Evolutionary conservation across 345 rosid genomes (phyloP).

Genomic region (Combretum micranthum): DNA sequence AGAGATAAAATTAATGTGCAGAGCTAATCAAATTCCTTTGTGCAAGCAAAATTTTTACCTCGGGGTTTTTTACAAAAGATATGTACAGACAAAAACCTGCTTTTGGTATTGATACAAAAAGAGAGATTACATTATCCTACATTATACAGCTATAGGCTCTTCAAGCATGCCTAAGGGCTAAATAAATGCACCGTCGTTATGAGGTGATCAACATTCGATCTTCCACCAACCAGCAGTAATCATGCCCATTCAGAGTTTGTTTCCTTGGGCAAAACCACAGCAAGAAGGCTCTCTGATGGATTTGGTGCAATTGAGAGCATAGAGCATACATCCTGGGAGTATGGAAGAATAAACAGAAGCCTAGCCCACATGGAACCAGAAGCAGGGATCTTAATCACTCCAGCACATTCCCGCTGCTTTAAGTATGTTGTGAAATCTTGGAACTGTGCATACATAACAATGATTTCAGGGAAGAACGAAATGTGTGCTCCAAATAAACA

Average conservation of each 20-base stretch:
- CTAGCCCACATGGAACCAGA: conserved; percentile 73
- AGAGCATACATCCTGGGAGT: conserved; percentile 67
- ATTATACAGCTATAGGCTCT: neutral
- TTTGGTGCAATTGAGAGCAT: conserved; percentile 56
- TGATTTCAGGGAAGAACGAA: neutral
- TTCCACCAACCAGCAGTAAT: conserved; percentile 7
- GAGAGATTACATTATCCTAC: neutral
- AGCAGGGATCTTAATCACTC: conserved; percentile 92
- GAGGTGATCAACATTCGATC: neutral
- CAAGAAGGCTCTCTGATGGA: conserved; percentile 58
- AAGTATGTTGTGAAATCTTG: conserved; percentile 86
- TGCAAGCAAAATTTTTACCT: conserved; percentile 14
- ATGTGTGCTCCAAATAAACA: neutral
- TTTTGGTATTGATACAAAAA: no score
- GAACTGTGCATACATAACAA: conserved; percentile 40
- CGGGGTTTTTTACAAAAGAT: conserved; percentile 1
- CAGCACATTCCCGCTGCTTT: conserved; percentile 95
- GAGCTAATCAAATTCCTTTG: no score
- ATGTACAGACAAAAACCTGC: no score
- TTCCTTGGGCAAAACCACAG: conserved; percentile 84
- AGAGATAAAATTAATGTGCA: no score
- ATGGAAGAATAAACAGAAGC: conserved; percentile 87
- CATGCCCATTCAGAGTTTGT: conserved; percentile 63
- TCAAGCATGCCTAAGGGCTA: neutral
- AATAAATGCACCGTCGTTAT: neutral